A percentile compares a stretch with the other conserved stretches of the same genome.
Conservation (phyloP, 2,329 filamentous ascomycete genomes). For the Claviceps sorghi region DNA sequence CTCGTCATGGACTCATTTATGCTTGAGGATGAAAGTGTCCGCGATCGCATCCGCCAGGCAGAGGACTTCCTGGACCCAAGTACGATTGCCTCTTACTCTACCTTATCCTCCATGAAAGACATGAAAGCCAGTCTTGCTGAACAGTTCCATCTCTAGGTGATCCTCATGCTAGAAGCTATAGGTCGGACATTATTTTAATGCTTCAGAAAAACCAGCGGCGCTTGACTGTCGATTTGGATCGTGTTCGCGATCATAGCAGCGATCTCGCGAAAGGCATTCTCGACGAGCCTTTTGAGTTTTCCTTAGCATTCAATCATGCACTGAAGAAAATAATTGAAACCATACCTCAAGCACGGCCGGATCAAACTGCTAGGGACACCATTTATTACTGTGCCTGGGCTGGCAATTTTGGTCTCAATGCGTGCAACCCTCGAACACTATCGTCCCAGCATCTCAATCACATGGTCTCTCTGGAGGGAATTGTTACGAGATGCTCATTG, state of each 20-base stretch:
- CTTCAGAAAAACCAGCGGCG: conserved; percentile 52
- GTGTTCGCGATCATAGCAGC: conserved; percentile 73
- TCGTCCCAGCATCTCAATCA: conserved; percentile 82
- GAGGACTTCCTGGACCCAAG: conserved; percentile 88
- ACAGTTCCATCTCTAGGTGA: conserved; percentile 24
- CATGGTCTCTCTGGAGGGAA: conserved; percentile 95
- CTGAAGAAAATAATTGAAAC: conserved; percentile 79
- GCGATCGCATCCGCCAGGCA: conserved; percentile 73
- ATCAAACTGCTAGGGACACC: conserved; percentile 63
- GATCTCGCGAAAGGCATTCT: conserved; percentile 70
- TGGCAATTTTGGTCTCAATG: conserved; percentile 86
- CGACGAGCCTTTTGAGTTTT: conserved; percentile 75
- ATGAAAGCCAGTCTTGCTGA: neutral
- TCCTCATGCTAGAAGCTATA: conserved; percentile 55
- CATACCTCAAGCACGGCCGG: conserved; percentile 57
- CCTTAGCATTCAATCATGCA: conserved; percentile 75
- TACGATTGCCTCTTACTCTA: conserved; percentile 29
- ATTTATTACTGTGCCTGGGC: conserved; percentile 96
- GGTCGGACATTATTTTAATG: conserved; percentile 74
- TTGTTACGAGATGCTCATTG: conserved; percentile 89
- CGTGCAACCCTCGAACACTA: conserved; percentile 87
- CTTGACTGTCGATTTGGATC: conserved; percentile 66
- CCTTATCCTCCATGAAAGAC: neutral
- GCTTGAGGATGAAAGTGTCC: conserved; percentile 71
- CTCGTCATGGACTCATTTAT: conserved; percentile 53